Percentiles rank a stretch among this genome's conserved stretches.
These are phyloP conservation scores for Tetrahymena thermophila DNA, from an alignment of 73 alveolate genomes.

Conservation along the genomic window DNA sequence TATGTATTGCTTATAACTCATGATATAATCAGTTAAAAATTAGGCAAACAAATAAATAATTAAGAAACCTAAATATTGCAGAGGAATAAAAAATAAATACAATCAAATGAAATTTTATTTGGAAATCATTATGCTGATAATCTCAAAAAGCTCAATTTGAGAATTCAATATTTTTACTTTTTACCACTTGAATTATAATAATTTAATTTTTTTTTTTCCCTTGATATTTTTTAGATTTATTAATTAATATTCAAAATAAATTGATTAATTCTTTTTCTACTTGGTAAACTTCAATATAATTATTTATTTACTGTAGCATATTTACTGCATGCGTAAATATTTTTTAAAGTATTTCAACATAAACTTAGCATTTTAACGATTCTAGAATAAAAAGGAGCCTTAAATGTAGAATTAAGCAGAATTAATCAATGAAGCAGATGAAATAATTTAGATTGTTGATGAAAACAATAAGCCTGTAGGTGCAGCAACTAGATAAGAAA, in stretches of 20 bases:
- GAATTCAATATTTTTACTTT: neutral
- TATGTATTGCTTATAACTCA: neutral
- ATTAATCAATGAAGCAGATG: constrained; percentile 40
- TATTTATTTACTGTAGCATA: neutral
- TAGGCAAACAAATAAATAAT: neutral
- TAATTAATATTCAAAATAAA: no score
- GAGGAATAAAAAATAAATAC: neutral
- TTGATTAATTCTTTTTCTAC: neutral
- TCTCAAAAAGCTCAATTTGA: no score
- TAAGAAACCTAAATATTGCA: neutral
- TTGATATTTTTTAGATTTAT: neutral
- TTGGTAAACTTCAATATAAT: neutral
- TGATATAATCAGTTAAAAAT: neutral
- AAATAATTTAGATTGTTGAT: constrained; percentile 55
- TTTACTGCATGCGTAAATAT: neutral
- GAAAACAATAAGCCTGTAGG: constrained; percentile 60
- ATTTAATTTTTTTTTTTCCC: neutral
- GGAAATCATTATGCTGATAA: neutral
- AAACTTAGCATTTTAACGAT: neutral
- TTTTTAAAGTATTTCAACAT: neutral
- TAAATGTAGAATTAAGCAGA: neutral
- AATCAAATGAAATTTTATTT: no score
- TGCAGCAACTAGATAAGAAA: constrained; percentile 47
- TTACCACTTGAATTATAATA: neutral
- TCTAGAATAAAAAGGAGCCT: neutral